Conservation (phyloP, 768 basidiomycete species). For the Russula emetica region DNA sequence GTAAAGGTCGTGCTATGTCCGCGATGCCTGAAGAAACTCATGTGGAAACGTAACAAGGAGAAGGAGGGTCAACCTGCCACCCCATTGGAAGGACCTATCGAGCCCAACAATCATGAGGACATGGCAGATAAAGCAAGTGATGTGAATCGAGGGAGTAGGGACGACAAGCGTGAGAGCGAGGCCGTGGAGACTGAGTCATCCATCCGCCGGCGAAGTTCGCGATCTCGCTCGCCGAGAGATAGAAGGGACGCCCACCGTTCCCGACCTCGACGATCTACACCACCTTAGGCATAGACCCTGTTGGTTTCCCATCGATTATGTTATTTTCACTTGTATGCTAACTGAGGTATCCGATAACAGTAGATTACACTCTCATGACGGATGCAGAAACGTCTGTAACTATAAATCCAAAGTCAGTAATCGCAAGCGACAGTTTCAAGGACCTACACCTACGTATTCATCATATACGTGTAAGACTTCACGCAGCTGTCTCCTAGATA, state of each 20-base stretch:
- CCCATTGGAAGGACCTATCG: not conserved
- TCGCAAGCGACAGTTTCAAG: not conserved
- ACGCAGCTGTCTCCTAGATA: constrained; percentile 77
- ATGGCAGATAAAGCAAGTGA: not conserved
- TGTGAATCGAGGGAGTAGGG: not conserved
- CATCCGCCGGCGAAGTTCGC: constrained; percentile 15
- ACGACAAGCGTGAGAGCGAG: constrained; percentile 1
- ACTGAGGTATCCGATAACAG: not conserved
- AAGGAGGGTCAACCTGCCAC: constrained; percentile 36
- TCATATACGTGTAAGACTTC: constrained; percentile 82
- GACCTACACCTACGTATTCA: constrained; percentile 64
- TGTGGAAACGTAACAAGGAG: constrained; percentile 77
- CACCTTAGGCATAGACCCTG: not conserved
- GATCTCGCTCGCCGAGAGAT: constrained; percentile 26
- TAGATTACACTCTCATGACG: constrained; percentile 30
- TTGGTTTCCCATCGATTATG: not conserved
- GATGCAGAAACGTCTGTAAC: constrained; percentile 47
- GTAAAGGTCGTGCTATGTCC: constrained; percentile 89
- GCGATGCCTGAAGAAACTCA: constrained; percentile 75
- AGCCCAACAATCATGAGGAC: not conserved
- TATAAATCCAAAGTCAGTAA: constrained; percentile 25
- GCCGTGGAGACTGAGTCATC: not conserved
- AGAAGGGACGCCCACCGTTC: constrained; percentile 3
- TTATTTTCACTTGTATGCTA: not conserved
- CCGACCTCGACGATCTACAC: constrained; percentile 13